Percentiles rank a stretch among this genome's conserved stretches.
phyloP scores from a whole-genome alignment of 306 rosid genomes.

The Citrullus amarus region DNA sequence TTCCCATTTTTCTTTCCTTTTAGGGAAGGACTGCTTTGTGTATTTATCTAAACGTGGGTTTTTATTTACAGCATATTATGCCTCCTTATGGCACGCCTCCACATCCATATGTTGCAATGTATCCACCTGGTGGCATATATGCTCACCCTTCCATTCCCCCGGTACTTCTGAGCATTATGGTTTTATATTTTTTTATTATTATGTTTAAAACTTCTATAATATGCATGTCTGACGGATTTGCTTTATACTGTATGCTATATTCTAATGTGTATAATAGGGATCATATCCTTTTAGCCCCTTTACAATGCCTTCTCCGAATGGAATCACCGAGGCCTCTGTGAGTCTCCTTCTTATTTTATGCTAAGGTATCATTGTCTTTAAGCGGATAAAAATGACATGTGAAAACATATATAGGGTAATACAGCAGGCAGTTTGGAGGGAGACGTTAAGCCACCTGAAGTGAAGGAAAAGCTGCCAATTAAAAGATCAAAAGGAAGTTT shows the following conservation, averaged over 20 bases:
- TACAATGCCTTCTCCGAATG: constrained; percentile 90
- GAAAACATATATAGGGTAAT: constrained; percentile 50
- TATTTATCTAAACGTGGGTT: not conserved
- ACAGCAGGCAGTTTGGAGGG: constrained; percentile 71
- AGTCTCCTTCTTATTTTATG: constrained; percentile 24
- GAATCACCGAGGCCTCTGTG: constrained; percentile 82
- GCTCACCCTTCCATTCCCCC: constrained; percentile 99
- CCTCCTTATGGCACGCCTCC: constrained; percentile 96
- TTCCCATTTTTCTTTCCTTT: too few relatives aligned
- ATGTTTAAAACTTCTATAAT: not conserved
- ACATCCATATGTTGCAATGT: constrained; percentile 85
- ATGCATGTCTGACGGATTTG: constrained; percentile 1
- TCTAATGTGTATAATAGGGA: constrained; percentile 40
- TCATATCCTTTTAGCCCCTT: constrained; percentile 96
- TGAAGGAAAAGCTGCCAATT: constrained; percentile 82
- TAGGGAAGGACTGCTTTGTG: not conserved
- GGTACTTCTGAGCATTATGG: constrained; percentile 31
- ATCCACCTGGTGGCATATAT: constrained; percentile 97
- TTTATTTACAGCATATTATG: constrained; percentile 77
- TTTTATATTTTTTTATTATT: not conserved
- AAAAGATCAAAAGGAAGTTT: constrained; percentile 98
- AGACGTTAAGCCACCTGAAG: constrained; percentile 71
- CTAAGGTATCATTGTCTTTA: constrained; percentile 12
- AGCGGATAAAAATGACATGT: constrained; percentile 18
- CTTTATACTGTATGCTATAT: constrained; percentile 12